These are phyloP conservation scores for Chamaenerion angustifolium DNA, from an alignment of 345 rosid genomes.

Conservation along the genomic window DNA sequence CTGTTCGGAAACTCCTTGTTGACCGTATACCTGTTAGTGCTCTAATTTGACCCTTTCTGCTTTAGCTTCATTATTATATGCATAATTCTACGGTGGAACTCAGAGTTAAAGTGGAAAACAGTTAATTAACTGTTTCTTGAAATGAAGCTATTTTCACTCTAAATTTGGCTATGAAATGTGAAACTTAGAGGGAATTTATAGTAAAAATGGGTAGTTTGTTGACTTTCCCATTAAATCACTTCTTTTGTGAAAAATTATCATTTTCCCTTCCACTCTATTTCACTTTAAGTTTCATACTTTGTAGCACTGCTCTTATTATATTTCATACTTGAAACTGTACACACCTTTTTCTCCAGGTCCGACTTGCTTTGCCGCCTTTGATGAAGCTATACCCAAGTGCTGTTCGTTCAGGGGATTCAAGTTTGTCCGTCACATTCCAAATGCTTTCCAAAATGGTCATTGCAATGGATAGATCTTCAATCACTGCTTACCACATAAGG, in stretches of 20 bases:
- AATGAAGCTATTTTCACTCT: no score
- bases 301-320: no score
- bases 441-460: slow-evolving; percentile 50
- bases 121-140: no score
- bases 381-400: slow-evolving; percentile 48
- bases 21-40: slow-evolving; percentile 74
- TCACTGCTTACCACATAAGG: slow-evolving; percentile 43
- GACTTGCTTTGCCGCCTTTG: slow-evolving; percentile 72
- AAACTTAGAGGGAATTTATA: no score
- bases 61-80: neutral
- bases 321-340: neutral
- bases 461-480: slow-evolving; percentile 64
- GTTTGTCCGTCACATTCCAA: slow-evolving; percentile 57
- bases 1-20: slow-evolving; percentile 42
- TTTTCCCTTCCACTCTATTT: no score
- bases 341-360: slow-evolving; percentile 36
- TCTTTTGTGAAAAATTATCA: no score
- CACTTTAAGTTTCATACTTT: no score
- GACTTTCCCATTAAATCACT: no score
- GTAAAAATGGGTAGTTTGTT: no score
- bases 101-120: no score
- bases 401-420: slow-evolving; percentile 60
- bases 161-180: no score
- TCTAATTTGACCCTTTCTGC: neutral
- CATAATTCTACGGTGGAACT: no score